Conservation (phyloP, 495 filamentous ascomycete genomes). For the Massariosphaeria phaeospora region DNA sequence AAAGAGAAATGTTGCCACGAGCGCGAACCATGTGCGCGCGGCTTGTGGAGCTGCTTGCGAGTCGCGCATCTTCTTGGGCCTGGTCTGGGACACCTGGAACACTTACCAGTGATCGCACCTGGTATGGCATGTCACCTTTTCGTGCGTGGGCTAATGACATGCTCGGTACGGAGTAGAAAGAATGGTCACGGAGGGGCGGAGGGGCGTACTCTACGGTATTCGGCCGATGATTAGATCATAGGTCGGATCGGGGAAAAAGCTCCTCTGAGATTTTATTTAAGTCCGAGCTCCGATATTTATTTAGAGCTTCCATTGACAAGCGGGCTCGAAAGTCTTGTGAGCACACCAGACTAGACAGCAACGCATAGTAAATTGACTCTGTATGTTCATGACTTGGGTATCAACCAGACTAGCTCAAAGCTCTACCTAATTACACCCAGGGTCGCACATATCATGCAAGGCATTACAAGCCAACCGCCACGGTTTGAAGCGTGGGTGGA, state of each 20-base stretch:
- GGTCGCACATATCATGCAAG: too few species aligned
- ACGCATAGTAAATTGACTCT: background rate
- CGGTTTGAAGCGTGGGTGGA: too few species aligned
- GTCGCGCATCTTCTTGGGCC: too few species aligned
- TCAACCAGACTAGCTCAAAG: background rate
- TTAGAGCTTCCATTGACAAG: too few species aligned
- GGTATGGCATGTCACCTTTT: constrained; percentile 33
- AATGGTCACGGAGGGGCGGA: background rate
- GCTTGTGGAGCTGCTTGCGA: background rate
- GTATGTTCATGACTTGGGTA: background rate
- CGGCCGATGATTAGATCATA: constrained; percentile 18
- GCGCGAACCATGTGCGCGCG: background rate
- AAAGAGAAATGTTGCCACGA: background rate
- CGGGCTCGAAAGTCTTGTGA: too few species aligned
- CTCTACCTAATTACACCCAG: background rate
- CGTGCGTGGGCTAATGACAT: constrained; percentile 29
- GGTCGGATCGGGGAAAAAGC: constrained; percentile 15
- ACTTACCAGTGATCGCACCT: constrained; percentile 37
- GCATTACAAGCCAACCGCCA: too few species aligned
- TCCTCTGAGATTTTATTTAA: constrained; percentile 3
- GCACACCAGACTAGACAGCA: background rate
- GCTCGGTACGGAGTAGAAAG: too few species aligned
- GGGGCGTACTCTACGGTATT: background rate
- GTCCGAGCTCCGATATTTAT: too few species aligned
- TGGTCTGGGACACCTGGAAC: too few species aligned